Evolutionary conservation across 495 filamentous ascomycete genomes (phyloP).

Genomic region (Hypoxylon rickii): DNA sequence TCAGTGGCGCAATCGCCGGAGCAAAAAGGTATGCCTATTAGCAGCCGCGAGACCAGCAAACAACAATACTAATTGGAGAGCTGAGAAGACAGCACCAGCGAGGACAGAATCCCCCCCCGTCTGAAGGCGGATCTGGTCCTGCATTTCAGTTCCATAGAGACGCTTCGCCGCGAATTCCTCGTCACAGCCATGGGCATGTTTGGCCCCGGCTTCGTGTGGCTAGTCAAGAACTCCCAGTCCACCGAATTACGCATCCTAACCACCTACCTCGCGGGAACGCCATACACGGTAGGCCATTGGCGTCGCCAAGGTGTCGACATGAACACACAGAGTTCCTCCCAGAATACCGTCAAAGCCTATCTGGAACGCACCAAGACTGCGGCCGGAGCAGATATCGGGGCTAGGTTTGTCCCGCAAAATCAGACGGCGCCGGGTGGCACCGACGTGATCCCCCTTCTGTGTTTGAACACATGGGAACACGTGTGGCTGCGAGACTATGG

Average conservation of each 20-base stretch:
- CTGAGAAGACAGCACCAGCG: constrained; percentile 1
- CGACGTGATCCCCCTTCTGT: constrained; percentile 75
- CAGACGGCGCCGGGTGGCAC: constrained; percentile 67
- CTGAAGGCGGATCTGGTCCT: constrained; percentile 52
- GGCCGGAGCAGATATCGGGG: constrained; percentile 42
- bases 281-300: constrained; percentile 82
- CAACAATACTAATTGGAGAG: no score
- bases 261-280: constrained; percentile 91
- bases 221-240: constrained; percentile 60
- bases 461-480: constrained; percentile 96
- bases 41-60: no score
- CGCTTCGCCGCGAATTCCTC: constrained; percentile 77
- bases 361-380: constrained; percentile 45
- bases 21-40: constrained; percentile 22
- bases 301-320: constrained; percentile 79
- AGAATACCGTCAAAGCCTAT: constrained; percentile 13
- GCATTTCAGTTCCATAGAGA: constrained; percentile 80
- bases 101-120: constrained; percentile 35
- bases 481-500: constrained; percentile 87
- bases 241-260: constrained; percentile 71
- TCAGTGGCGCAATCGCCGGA: constrained; percentile 32
- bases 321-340: constrained; percentile 61
- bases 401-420: constrained; percentile 25
- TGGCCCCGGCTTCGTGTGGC: constrained; percentile 95
- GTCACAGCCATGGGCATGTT: constrained; percentile 89